Percentiles rank a stretch among this genome's conserved stretches.
Evolutionary conservation across 495 filamentous ascomycete species (phyloP).

Genomic region (Penicillium arizonense): DNA sequence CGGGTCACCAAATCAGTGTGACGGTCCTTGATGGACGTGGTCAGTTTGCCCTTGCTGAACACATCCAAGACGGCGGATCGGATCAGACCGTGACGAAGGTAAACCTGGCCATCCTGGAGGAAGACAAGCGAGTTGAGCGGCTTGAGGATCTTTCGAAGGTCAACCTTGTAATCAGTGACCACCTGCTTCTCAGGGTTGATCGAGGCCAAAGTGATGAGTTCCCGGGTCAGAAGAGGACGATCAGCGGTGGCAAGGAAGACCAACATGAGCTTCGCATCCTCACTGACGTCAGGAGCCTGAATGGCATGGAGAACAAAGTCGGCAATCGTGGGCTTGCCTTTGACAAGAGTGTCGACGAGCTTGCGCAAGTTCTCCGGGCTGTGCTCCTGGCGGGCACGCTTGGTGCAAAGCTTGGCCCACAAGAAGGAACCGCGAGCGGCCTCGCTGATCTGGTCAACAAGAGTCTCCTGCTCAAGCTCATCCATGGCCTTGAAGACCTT

Average conservation of each 20-base stretch:
- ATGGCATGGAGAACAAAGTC: conserved; percentile 30
- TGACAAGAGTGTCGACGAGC: conserved; percentile 22
- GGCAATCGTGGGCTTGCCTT: conserved; percentile 21
- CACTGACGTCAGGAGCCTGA: conserved; percentile 18
- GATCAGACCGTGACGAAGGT: conserved; percentile 33
- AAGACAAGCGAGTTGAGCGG: conserved; percentile 28
- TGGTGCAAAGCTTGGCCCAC: conserved; percentile 37
- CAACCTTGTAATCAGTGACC: conserved; percentile 20
- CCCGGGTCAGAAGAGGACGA: conserved; percentile 27
- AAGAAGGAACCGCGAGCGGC: conserved; percentile 36
- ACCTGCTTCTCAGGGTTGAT: conserved; percentile 31
- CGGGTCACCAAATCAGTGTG: conserved; percentile 31
- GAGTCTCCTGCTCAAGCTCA: conserved; percentile 30
- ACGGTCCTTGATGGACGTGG: conserved; percentile 28
- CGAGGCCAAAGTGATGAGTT: conserved; percentile 26
- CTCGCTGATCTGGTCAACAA: conserved; percentile 32
- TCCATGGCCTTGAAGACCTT: conserved; percentile 14
- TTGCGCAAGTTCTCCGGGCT: conserved; percentile 23
- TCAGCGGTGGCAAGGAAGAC: conserved; percentile 34
- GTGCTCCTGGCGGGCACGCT: conserved; percentile 23
- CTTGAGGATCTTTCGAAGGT: conserved; percentile 19
- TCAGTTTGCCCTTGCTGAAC: conserved; percentile 26
- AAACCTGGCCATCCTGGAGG: conserved; percentile 33
- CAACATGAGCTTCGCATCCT: conserved; percentile 28
- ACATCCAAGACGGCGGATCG: conserved; percentile 29